These are phyloP conservation scores for Annona squamosa DNA, from an alignment of 164 flowering plant species.

Conservation along the genomic window DNA sequence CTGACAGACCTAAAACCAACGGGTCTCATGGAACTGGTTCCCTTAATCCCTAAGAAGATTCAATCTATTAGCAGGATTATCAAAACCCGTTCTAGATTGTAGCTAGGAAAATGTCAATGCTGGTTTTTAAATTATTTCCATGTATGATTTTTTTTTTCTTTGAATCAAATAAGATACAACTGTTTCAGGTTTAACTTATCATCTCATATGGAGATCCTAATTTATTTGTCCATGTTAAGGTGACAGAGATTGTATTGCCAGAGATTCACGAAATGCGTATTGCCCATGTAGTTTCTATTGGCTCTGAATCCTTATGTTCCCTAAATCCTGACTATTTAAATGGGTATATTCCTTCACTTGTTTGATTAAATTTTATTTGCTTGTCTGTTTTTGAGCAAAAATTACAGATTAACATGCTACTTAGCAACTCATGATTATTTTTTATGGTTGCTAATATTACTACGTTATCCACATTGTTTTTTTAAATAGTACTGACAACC, in stretches of 20 bases:
- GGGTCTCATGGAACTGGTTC: no score
- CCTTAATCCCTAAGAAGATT: no score
- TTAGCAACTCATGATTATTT: not conserved
- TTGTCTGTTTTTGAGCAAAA: not conserved
- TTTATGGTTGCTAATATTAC: not conserved
- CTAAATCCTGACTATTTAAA: constrained; percentile 56
- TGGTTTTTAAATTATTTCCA: not conserved
- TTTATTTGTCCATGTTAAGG: constrained; percentile 31
- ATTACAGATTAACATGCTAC: not conserved
- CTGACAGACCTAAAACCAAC: no score
- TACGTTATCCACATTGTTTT: not conserved
- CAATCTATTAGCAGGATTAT: no score
- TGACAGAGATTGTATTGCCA: constrained; percentile 70
- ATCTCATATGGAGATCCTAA: constrained; percentile 1
- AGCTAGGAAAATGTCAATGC: no score
- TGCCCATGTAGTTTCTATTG: constrained; percentile 90
- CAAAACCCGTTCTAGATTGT: no score
- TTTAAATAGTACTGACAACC: not conserved
- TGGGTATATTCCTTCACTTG: constrained; percentile 46
- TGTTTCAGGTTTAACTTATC: not conserved
- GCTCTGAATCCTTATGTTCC: constrained; percentile 54
- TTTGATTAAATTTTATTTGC: not conserved
- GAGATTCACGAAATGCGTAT: constrained; percentile 80
- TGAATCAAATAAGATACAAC: not conserved
- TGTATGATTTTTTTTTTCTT: not conserved